Conservation (phyloP, 176 grass and related monocot genomes). For the Elaeis guineensis region DNA sequence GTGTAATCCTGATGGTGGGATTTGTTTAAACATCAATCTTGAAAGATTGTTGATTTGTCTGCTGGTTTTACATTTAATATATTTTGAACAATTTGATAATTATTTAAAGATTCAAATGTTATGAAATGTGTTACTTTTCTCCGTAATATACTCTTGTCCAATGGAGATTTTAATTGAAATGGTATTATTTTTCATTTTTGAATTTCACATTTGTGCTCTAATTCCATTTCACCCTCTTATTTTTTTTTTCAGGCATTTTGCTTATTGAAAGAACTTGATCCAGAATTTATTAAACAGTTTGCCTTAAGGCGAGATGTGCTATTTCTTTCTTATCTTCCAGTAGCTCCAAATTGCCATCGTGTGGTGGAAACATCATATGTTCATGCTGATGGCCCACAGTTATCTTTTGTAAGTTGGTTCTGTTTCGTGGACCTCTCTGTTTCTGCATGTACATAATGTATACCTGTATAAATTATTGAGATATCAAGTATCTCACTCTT, state of each 20-base stretch:
- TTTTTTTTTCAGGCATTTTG: conserved; percentile 53
- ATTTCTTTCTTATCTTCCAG: conserved; percentile 70
- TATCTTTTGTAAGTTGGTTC: conserved; percentile 66
- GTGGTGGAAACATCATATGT: conserved; percentile 50
- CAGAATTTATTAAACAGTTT: conserved; percentile 57
- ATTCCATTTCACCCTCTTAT: not conserved
- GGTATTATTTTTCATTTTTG: no score
- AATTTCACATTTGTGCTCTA: no score
- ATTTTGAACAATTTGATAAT: no score
- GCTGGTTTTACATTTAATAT: no score
- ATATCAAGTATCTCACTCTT: not conserved
- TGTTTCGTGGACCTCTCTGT: conserved; percentile 3
- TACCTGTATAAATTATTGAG: conserved; percentile 5
- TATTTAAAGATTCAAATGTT: no score
- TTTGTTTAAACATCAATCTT: no score
- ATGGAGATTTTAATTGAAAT: no score
- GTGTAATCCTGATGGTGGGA: no score
- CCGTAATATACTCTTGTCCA: no score
- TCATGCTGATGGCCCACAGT: conserved; percentile 59
- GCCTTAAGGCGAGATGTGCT: conserved; percentile 49
- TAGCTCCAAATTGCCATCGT: conserved; percentile 78
- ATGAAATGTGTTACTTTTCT: no score
- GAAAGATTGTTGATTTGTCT: no score
- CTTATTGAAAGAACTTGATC: conserved; percentile 60
- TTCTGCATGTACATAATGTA: conserved; percentile 12